phyloP scores from a whole-genome alignment of 768 basidiomycete genomes.

The Lactarius psammicola region DNA sequence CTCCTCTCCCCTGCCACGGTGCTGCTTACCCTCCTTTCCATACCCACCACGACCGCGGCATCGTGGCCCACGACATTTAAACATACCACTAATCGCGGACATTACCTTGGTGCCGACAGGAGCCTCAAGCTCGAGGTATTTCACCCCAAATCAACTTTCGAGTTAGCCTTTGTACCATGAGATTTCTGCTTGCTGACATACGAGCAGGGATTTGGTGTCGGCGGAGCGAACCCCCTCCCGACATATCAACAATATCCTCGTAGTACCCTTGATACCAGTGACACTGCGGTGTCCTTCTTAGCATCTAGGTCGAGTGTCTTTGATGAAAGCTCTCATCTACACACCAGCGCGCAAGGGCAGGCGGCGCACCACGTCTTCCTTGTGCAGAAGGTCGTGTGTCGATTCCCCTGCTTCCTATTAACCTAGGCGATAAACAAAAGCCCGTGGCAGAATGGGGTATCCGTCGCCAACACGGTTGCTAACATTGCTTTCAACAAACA shows the following conservation, averaged over 20 bases:
- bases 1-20: conserved; percentile 31
- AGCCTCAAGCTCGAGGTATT: conserved; percentile 30
- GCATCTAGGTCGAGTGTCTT: conserved; percentile 29
- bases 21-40: conserved; percentile 30
- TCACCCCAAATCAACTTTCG: conserved; percentile 33
- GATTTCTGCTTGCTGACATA: background rate
- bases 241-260: conserved; percentile 19
- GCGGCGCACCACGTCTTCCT: conserved; percentile 29
- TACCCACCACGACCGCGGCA: conserved; percentile 27
- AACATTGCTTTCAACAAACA: conserved; percentile 45
- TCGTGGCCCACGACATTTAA: conserved; percentile 27
- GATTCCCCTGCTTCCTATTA: background rate
- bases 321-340: conserved; percentile 22
- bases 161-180: conserved; percentile 22
- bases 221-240: conserved; percentile 31
- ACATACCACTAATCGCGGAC: conserved; percentile 32
- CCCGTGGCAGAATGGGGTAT: conserved; percentile 35
- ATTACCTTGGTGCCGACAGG: conserved; percentile 25
- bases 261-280: conserved; percentile 26
- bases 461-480: conserved; percentile 43
- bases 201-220: conserved; percentile 31
- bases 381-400: too few species aligned
- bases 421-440: background rate
- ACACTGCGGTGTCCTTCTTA: conserved; percentile 32
- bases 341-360: conserved; percentile 27